Evolutionary conservation across 371 early-diverging fungal species (phyloP).

Genomic region (Mortierella polycephala): DNA sequence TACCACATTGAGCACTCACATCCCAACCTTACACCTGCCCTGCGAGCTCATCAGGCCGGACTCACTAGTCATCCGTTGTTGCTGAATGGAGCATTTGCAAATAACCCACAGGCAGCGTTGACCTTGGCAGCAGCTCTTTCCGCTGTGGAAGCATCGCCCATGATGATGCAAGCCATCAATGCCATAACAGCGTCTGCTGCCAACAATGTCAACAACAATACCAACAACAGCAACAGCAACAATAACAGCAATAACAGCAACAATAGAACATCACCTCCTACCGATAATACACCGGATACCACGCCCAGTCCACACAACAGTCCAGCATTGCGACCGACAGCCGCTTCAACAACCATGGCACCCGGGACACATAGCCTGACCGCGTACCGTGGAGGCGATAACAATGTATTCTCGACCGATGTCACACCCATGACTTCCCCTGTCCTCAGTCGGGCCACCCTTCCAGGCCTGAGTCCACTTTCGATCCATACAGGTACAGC

Average conservation of each 20-base stretch:
- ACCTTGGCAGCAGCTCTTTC: conserved; percentile 41
- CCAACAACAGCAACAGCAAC: conserved; percentile 6
- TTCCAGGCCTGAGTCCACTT: conserved; percentile 32
- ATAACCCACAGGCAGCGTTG: conserved; percentile 40
- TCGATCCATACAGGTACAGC: conserved; percentile 25
- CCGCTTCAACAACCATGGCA: neutral
- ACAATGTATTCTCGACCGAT: conserved; percentile 37
- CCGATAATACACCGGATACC: conserved; percentile 44
- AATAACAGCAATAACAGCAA: conserved; percentile 3
- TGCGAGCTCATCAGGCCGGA: conserved; percentile 47
- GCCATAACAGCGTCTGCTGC: conserved; percentile 47
- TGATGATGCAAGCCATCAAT: conserved; percentile 53
- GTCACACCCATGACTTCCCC: conserved; percentile 54
- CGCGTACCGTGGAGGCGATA: conserved; percentile 26
- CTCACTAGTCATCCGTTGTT: conserved; percentile 35
- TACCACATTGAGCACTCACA: conserved; percentile 94
- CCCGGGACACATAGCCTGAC: conserved; percentile 5
- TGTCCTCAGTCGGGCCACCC: conserved; percentile 34
- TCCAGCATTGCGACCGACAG: conserved; percentile 9
- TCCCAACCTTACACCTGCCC: conserved; percentile 43
- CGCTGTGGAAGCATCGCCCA: conserved; percentile 39
- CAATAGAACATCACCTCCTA: conserved; percentile 23
- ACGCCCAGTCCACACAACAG: conserved; percentile 27
- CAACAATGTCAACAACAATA: conserved; percentile 19
- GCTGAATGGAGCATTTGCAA: conserved; percentile 41